Base-by-base conservation (phyloP, 805 yeast genomes). In the Yarrowia keelungensis region DNA sequence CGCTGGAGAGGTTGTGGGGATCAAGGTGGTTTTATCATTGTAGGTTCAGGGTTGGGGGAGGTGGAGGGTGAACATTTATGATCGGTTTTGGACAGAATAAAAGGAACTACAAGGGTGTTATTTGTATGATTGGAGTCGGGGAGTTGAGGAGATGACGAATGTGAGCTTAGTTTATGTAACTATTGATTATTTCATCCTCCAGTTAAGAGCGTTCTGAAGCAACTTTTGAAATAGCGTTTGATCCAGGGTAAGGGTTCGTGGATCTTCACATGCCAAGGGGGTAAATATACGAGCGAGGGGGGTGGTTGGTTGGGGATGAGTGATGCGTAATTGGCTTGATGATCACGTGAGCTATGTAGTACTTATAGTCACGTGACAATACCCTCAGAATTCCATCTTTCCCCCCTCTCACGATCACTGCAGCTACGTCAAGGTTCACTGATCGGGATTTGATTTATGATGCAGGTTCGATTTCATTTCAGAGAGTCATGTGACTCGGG, bases 201-300 rank as follows among this genome's bases (percentile, higher is more conserved):
- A 12, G 2, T 12, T 22, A 4, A 46, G 2, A 8, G 11, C 51
- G 58, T 53, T 56, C 47, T 41, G 47, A 56, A 41, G 47, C 47
- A 39, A 56, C 46, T 41, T 56, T 43, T n/a, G 15, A 22, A 42
- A 26, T 56, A 56, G 14, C 26, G 35, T 56, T 56, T 26, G 47
- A 42, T 26, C 38, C 15, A 42, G 49, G 64, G 49, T 26, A 11
- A 4, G 64, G 64, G 64, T 42, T 15, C 26, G 8, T 8, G 9
- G 35, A 53, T 53, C 59, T 53, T 53, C 59, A 53, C 59, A 14
- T 53, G 59, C 42, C 39, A 26, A 26, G 32, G 32, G 39, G 39
- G 39, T 9, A 38, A 38, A 11, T 10, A 38, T 38, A 11, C 12
- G 39, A 10, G 10, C 10, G 39, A 38, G 39, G 39, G 12, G 5